Evolutionary conservation across 2,329 filamentous ascomycete genomes (phyloP), one percentile per base, ranked within the genome.

Genomic region (Diaporthe nobilis): DNA sequence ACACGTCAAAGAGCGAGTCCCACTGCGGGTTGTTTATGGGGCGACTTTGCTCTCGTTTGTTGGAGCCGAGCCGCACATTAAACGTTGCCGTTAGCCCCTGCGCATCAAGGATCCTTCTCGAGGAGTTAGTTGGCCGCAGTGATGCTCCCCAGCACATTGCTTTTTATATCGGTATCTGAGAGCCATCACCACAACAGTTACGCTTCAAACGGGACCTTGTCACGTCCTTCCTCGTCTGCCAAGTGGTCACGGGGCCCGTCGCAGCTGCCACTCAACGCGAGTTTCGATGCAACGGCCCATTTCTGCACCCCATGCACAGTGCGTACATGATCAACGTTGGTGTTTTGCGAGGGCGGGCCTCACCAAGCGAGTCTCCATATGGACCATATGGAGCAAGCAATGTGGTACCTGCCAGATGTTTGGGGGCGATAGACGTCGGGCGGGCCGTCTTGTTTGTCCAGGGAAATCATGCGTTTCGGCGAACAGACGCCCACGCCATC

Each of bases 21-120:
- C 58, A 73, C 71, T 65, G 47, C 47, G 22, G 47, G n/a, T 65
- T 55, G 47, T 73, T 63, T 73, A 42, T 51, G 71, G 47, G 58
- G 58, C 71, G 58, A 65, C 39, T n/a, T 55, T 53, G 8, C 25
- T n/a, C 71, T 73, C 58, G 58, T 55, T 44, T 65, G n/a, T 20
- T 39, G 65, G 47, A 53, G 44, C 31, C 34, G 47, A 73, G 58
- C 57, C 58, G 47, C 71, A 53, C 47, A 55, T 58, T 57, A n/a
- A 58, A 71, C 51, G 28, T 60, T 28, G 42, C 28, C 42, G 15
- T 65, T 37, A 44, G 34, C 37, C 60, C 57, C 51, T 65, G 71
- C 31, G 47, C 25, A 22, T 9, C 58, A 25, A 53, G 15, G n/a
- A 25, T 28, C 60, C n/a, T 44, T 25, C 53, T 25, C 34, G 37